Evolutionary conservation across 345 rosid species (phyloP), one percentile per base, ranked within the genome.

Genomic region (Gossypium anomalum): DNA sequence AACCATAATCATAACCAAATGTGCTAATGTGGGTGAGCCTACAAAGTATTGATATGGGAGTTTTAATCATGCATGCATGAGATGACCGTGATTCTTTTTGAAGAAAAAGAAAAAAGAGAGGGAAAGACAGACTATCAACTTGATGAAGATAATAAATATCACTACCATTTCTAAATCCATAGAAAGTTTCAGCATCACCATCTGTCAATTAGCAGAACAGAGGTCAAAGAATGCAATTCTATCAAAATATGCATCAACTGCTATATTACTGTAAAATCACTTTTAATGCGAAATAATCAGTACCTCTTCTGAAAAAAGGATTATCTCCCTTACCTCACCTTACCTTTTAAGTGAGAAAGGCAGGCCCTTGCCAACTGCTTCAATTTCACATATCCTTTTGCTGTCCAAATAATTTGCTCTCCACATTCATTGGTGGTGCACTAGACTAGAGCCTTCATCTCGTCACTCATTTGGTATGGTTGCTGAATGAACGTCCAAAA

Each of bases 401-500:
- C 59, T 67, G 34, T 43, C 52, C 57, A 61, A 38, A 41, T 3
- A n/a, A 34, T 12, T 48, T 48, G 52, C 13, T 48, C 52, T 48
- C 52, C 52, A 2, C 52, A 2, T 48, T 48, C 19, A 16, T 51
- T 52, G 57, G n/a, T 17, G 8, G 57, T 52, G 20, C 57, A 52
- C 57, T 52, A 51, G 56, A 52, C 57, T 52, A 52, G 20, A 52
- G 20, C 19, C 22, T 6, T 16, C 57, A 29, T 48, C 19, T 51
- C n/a, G n/a, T 71, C 61, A 72, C 16, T 83, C 77, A 88, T 61
- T 80, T 85, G 0, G 77, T 78, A 71, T 83, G 89, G 79, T 74
- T 88, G 78, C 89, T 79, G 11, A 89, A 84, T 14, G 93, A 77
- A n/a, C 96, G 89, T 27, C 98, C 99, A 0, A 93, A 79, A 76